Percentiles rank a stretch among this genome's conserved stretches.
Evolutionary conservation across 1,284 basidiomycete genomes (phyloP).

Genomic region (Trametes pubescens): DNA sequence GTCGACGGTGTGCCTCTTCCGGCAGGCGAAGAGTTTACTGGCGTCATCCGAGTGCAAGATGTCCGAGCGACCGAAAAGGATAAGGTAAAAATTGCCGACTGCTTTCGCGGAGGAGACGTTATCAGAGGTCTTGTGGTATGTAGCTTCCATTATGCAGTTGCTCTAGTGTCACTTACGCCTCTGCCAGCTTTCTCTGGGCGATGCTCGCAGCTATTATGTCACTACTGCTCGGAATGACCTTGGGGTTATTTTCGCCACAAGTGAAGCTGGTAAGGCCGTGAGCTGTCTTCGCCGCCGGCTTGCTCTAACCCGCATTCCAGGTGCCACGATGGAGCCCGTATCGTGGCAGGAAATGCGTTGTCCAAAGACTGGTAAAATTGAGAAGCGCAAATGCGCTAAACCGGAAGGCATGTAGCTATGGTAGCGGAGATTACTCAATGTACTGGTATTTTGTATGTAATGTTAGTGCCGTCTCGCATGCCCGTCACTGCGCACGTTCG

Average conservation of each 20-base stretch:
- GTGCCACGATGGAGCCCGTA: conserved; percentile 82
- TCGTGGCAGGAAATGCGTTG: conserved; percentile 95
- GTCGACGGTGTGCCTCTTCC: conserved; percentile 92
- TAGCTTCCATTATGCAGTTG: conserved; percentile 27
- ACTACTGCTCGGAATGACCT: conserved; percentile 95
- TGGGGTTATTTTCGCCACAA: conserved; percentile 90
- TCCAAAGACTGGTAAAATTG: conserved; percentile 80
- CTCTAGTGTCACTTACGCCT: background rate
- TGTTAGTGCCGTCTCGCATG: background rate
- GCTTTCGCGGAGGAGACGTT: conserved; percentile 96
- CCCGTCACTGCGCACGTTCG: background rate
- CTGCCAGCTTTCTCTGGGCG: conserved; percentile 77
- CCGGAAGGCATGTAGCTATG: conserved; percentile 59
- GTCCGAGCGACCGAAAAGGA: conserved; percentile 93
- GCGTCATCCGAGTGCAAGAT: conserved; percentile 92
- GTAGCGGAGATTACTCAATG: background rate
- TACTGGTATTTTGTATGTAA: conserved; percentile 1
- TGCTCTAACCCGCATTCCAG: conserved; percentile 45
- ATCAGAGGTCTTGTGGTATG: conserved; percentile 92
- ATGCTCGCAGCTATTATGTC: conserved; percentile 93
- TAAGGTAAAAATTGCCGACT: conserved; percentile 92
- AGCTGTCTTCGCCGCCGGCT: background rate
- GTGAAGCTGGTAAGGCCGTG: conserved; percentile 69
- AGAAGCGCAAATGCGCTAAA: conserved; percentile 91
- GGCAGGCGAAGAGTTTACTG: conserved; percentile 91